phyloP scores from a whole-genome alignment of 495 filamentous ascomycete species.

The Acidomyces sp. region DNA sequence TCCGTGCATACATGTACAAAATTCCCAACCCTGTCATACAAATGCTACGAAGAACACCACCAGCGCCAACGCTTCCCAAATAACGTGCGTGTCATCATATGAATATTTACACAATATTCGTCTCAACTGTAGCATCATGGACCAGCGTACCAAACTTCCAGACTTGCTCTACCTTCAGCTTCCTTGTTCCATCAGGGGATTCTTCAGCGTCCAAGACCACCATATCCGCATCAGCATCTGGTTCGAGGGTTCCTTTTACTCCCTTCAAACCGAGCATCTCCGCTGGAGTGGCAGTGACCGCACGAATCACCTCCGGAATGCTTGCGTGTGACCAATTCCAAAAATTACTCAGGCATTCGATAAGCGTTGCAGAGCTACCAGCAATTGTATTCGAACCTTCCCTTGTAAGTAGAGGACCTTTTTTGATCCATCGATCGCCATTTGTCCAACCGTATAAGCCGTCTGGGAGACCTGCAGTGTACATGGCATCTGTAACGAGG shows the following conservation, averaged over 20 bases:
- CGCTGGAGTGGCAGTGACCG: slow-evolving; percentile 62
- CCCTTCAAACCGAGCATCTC: slow-evolving; percentile 53
- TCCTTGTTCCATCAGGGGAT: slow-evolving; percentile 31
- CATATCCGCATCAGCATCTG: slow-evolving; percentile 68
- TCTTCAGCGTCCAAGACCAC: slow-evolving; percentile 50
- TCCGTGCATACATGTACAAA: neutral
- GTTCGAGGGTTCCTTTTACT: slow-evolving; percentile 52
- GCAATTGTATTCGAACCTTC: slow-evolving; percentile 63
- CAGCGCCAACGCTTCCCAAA: slow-evolving; percentile 8
- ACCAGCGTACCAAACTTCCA: slow-evolving; percentile 54
- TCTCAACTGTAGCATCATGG: slow-evolving; percentile 6
- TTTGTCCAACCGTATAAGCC: slow-evolving; percentile 71
- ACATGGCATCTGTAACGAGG: slow-evolving; percentile 57
- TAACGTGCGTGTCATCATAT: neutral
- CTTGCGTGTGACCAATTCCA: slow-evolving; percentile 52
- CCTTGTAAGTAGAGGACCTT: slow-evolving; percentile 49
- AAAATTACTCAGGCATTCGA: slow-evolving; percentile 74
- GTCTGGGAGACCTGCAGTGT: slow-evolving; percentile 55
- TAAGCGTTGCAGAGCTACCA: slow-evolving; percentile 55
- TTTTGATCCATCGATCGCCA: slow-evolving; percentile 56
- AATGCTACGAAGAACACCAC: slow-evolving; percentile 1
- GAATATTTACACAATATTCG: neutral
- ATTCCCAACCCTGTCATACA: too few relatives aligned
- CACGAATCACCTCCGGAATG: slow-evolving; percentile 50
- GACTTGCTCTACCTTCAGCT: slow-evolving; percentile 56